Conservation (phyloP, 2,329 filamentous ascomycete species). For the Fusarium robinianum region DNA sequence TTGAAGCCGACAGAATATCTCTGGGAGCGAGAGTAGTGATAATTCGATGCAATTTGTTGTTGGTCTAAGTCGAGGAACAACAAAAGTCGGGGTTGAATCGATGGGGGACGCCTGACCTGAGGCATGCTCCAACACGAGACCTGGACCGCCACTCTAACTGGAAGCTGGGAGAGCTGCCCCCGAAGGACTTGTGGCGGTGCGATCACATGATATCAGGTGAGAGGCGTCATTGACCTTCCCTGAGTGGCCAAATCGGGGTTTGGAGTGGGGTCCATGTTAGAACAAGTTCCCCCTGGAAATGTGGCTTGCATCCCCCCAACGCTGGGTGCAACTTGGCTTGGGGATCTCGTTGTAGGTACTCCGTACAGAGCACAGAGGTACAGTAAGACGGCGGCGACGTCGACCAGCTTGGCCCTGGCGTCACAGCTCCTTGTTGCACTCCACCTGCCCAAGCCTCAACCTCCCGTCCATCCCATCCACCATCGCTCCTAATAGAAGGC, state of each 20-base stretch:
- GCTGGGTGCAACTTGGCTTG: too few relatives aligned
- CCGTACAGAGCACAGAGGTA: too few relatives aligned
- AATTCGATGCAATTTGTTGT: conserved; percentile 22
- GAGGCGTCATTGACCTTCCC: conserved; percentile 6
- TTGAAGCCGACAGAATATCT: conserved; percentile 4
- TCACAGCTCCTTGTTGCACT: conserved; percentile 39
- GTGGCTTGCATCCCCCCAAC: conserved; percentile 30
- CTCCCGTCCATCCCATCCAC: conserved; percentile 26
- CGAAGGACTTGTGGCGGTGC: conserved; percentile 36
- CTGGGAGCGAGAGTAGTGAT: neutral
- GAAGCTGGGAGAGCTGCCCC: conserved; percentile 8
- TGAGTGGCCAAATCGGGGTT: conserved; percentile 20
- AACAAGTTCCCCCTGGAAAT: too few relatives aligned
- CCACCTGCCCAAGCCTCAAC: conserved; percentile 26
- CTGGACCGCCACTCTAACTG: conserved; percentile 26
- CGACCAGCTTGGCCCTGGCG: conserved; percentile 31
- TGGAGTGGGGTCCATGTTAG: conserved; percentile 13
- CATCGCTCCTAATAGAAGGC: conserved; percentile 24
- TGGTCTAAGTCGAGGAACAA: conserved; percentile 25
- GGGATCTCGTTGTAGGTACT: conserved; percentile 10
- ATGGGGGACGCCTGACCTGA: conserved; percentile 34
- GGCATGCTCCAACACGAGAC: conserved; percentile 33
- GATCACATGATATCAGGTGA: conserved; percentile 39
- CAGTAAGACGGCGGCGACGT: conserved; percentile 8
- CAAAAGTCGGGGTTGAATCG: conserved; percentile 27